A percentile compares a stretch with the other conserved stretches of the same genome.
These are phyloP conservation scores for Fusarium nanum DNA, from an alignment of 2,329 filamentous ascomycete species.

Conservation along the genomic window DNA sequence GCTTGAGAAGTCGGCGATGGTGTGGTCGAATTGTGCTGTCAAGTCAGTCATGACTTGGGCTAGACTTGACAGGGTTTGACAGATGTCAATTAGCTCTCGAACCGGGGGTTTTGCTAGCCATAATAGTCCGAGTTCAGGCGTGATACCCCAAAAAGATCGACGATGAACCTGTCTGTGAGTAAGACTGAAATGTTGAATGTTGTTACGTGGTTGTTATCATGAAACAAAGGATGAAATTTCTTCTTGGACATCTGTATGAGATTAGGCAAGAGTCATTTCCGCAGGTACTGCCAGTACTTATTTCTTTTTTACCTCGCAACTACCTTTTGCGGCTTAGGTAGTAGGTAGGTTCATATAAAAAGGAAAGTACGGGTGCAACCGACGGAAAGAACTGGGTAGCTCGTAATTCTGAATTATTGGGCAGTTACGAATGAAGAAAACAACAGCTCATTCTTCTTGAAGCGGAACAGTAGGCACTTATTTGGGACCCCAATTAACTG, in stretches of 20 bases:
- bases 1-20: conserved; percentile 29
- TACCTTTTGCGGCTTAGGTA: not conserved
- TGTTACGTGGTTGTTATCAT: not conserved
- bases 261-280: not conserved
- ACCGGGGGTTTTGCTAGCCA: conserved; percentile 16
- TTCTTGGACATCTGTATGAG: not conserved
- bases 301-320: not conserved
- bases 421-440: not conserved
- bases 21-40: conserved; percentile 26
- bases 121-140: not conserved
- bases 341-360: not conserved
- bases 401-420: not conserved
- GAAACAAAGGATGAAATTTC: not conserved
- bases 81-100: conserved; percentile 25
- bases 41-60: conserved; percentile 22
- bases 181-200: not conserved
- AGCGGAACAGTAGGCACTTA: not conserved
- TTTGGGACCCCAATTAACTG: not conserved
- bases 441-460: not conserved
- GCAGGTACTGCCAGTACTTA: not conserved
- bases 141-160: conserved; percentile 19
- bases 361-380: not conserved
- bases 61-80: conserved; percentile 38
- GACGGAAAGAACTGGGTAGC: not conserved
- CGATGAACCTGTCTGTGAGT: not conserved